A percentile compares a stretch with the other conserved stretches of the same genome.
phyloP scores from a whole-genome alignment of 2,329 filamentous ascomycete species.

The Ceratocystis harringtonii region DNA sequence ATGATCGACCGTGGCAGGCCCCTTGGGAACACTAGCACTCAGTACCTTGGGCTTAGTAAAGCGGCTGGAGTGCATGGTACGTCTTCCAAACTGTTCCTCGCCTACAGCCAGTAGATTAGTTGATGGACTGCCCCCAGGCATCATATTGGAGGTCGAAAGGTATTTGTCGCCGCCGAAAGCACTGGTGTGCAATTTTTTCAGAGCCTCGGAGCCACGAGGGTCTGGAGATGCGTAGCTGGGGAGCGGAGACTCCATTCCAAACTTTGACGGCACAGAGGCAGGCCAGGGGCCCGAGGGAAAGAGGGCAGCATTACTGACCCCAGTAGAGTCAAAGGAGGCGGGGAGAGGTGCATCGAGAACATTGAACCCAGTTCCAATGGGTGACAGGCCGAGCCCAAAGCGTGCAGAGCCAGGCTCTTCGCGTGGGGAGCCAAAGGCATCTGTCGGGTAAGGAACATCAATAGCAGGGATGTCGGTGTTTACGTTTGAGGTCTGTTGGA shows the following conservation, averaged over 20 bases:
- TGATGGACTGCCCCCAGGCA: constrained; percentile 30
- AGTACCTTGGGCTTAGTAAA: constrained; percentile 52
- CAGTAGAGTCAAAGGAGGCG: constrained; percentile 91
- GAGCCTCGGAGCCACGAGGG: constrained; percentile 44
- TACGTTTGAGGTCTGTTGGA: constrained; percentile 38
- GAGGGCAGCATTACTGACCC: constrained; percentile 78
- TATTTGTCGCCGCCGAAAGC: constrained; percentile 46
- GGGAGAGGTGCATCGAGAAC: constrained; percentile 85
- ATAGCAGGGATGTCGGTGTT: constrained; percentile 43
- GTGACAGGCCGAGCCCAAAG: constrained; percentile 59
- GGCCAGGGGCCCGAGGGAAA: constrained; percentile 68
- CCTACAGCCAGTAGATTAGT: constrained; percentile 29
- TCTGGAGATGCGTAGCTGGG: constrained; percentile 47
- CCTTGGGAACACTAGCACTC: constrained; percentile 53
- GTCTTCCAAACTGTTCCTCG: constrained; percentile 53
- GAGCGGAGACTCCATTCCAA: constrained; percentile 74
- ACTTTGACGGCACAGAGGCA: constrained; percentile 82
- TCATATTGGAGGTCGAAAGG: constrained; percentile 32
- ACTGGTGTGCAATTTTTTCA: constrained; percentile 51
- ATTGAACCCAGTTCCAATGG: constrained; percentile 59
- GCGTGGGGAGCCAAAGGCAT: constrained; percentile 66
- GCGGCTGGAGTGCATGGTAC: constrained; percentile 55
- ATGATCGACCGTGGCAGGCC: constrained; percentile 40
- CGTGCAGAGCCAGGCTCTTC: constrained; percentile 39
- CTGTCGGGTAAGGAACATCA: constrained; percentile 44